Base-by-base conservation (phyloP, 2,329 filamentous ascomycete species). In the Fusarium sublunatum region DNA sequence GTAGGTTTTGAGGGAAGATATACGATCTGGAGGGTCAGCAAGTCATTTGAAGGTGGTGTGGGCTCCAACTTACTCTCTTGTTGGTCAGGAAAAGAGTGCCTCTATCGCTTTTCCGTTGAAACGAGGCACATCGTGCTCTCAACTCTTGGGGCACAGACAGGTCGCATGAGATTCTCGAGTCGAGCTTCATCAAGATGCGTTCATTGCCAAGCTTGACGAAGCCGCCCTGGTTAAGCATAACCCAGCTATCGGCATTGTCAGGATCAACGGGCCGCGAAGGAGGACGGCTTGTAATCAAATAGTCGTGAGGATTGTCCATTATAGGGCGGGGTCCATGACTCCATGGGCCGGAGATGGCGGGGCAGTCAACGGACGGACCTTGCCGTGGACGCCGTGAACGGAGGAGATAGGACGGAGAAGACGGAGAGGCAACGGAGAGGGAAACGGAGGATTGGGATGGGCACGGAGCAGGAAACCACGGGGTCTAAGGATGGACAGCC, bases 181-280 rank as follows among this genome's bases (percentile, higher is more conserved):
- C 89, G 41, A 92, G 93, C 67, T 88, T 90, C 77, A 91, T 91
- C 58, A 96, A 84, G 61, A 92, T 88, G 69, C 88, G 88, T 80
- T 98, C 94, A 74, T 90, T 88, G 40, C 91, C 91, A 42, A 97
- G 86, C 72, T 90, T 91, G 73, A 96, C 89, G 77, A 97, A 95
- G 57, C 89, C 87, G 68, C 83, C 82, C 73, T 90, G 86, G 73
- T 90, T 88, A 72, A 96, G 87, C 93, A 97, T 97, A 41, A 97
- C 94, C 94, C 94, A 97, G 71, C 85, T 87, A 73, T 79, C 76
- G 69, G 76, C 76, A 74, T 85, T 79, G 79, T 87, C 78, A 86
- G 83, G 79, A 73, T 84, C 77, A 56, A 76, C 73, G 52, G 69
- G 70, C 64, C 73, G 72, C 43, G 72, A 64, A 64, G 69, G 69